These are phyloP conservation scores for Citrus inodora DNA, from an alignment of 345 rosid genomes.

Conservation along the genomic window DNA sequence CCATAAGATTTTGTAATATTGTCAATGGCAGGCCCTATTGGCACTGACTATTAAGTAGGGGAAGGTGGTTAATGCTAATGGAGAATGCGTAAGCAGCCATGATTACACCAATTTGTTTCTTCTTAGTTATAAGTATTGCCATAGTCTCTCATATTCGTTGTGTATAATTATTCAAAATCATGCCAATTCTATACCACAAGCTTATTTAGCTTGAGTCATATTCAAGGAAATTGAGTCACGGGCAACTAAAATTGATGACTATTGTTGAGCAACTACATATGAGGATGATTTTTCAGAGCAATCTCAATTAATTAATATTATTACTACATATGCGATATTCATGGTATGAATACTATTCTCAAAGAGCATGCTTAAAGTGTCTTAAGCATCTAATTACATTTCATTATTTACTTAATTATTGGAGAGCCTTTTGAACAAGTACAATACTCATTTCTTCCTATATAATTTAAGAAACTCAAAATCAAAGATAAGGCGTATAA, in stretches of 20 bases:
- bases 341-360: no score
- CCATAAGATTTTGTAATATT: background rate
- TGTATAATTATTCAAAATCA: background rate
- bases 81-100: constrained; percentile 5
- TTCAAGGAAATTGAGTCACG: background rate
- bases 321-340: background rate
- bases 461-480: no score
- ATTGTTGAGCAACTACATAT: background rate
- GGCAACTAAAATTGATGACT: background rate
- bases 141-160: background rate
- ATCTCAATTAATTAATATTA: background rate
- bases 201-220: background rate
- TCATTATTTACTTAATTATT: no score
- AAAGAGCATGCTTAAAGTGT: no score
- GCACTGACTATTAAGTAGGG: background rate
- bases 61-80: background rate
- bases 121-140: background rate
- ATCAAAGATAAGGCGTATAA: no score
- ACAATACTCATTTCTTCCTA: no score
- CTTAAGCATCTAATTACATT: no score
- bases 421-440: no score
- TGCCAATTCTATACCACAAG: background rate
- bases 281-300: background rate
- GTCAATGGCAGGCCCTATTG: constrained; percentile 1
- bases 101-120: background rate